A percentile compares a stretch with the other conserved stretches of the same genome.
phyloP scores from a whole-genome alignment of 352 stramenopile genomes.

The Globisporangium nodosum region DNA sequence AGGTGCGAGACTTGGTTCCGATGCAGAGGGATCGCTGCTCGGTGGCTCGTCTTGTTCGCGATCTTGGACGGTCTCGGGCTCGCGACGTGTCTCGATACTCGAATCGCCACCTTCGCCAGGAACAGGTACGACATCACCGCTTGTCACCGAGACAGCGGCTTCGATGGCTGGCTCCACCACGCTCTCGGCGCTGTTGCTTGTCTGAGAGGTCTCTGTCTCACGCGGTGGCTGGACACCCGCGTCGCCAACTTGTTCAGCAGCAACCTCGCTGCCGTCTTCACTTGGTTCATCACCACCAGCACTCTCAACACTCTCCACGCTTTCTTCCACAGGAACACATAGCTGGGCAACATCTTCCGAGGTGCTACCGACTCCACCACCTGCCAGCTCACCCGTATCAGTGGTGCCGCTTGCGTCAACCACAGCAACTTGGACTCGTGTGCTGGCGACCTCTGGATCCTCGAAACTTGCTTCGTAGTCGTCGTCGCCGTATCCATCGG shows the following conservation, averaged over 20 bases:
- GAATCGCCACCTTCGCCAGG: not conserved
- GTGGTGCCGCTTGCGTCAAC: not conserved
- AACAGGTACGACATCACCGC: not conserved
- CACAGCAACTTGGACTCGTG: not conserved
- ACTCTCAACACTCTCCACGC: not conserved
- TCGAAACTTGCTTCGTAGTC: slow-evolving; percentile 8
- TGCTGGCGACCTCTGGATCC: not conserved
- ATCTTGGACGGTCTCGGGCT: not conserved
- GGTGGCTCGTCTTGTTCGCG: not conserved
- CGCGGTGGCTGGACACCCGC: not conserved
- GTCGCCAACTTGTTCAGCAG: not conserved
- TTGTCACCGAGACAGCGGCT: not conserved
- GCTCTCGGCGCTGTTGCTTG: not conserved
- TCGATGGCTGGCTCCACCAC: not conserved
- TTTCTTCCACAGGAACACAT: not conserved
- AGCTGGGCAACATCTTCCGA: not conserved
- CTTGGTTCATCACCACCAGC: not conserved
- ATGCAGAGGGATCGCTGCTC: no score
- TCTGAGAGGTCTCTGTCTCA: not conserved
- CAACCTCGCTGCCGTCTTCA: not conserved
- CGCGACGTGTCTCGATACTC: no score
- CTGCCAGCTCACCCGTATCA: not conserved
- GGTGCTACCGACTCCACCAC: not conserved
- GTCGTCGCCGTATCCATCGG: slow-evolving; percentile 9
- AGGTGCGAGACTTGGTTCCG: no score